Evolutionary conservation across 139 green algal genomes (phyloP).

Genomic region (Chlamydomonas applanata): DNA sequence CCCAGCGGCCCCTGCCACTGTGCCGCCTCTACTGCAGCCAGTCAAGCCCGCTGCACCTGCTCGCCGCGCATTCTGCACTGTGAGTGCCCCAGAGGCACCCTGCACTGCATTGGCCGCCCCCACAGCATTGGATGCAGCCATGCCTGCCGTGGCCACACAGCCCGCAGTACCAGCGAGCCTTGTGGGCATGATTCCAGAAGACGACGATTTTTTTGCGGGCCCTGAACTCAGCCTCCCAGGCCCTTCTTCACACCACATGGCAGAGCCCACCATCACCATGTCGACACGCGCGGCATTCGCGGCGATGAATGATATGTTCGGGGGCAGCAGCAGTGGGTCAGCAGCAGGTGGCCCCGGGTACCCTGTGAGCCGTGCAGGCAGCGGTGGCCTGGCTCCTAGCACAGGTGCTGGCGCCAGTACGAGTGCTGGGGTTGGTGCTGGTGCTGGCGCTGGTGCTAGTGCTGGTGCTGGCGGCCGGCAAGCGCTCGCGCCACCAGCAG

Average conservation of each 20-base stretch:
- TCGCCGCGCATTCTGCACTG: too few relatives aligned
- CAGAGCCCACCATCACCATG: conserved; percentile 61
- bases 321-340: conserved; percentile 3
- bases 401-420: not conserved
- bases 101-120: too few relatives aligned
- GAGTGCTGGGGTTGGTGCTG: not conserved
- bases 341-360: not conserved
- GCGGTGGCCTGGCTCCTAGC: not conserved
- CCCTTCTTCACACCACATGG: not conserved
- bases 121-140: too few relatives aligned
- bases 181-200: too few relatives aligned
- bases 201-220: too few relatives aligned
- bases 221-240: too few relatives aligned
- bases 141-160: too few relatives aligned
- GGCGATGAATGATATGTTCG: conserved; percentile 66
- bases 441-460: not conserved
- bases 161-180: too few relatives aligned
- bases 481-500: not conserved
- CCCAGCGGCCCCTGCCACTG: too few relatives aligned
- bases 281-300: conserved; percentile 60
- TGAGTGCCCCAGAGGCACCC: too few relatives aligned
- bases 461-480: not conserved
- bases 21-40: too few relatives aligned
- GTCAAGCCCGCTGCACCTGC: too few relatives aligned
- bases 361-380: not conserved